Conservation (phyloP, 345 rosid species). For the Brassica carinata region DNA sequence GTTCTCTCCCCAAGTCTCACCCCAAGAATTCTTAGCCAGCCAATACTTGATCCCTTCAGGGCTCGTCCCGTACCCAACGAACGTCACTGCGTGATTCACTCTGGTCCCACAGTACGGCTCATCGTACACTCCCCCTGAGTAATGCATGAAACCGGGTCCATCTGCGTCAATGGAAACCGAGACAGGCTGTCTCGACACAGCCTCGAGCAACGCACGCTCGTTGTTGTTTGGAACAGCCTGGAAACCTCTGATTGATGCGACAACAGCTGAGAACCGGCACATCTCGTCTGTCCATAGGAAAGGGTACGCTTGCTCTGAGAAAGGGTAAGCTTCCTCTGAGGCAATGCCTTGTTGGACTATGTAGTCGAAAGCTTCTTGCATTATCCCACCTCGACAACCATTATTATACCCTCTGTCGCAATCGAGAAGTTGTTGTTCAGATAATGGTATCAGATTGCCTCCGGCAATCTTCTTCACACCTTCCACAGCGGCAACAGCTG, state of each 20-base stretch:
- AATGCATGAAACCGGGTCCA: conserved; percentile 41
- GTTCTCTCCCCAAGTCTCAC: conserved; percentile 6
- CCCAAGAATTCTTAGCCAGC: conserved; percentile 4
- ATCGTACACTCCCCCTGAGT: conserved; percentile 46
- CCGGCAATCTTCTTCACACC: conserved; percentile 45
- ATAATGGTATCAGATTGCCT: conserved; percentile 47
- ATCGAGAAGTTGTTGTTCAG: conserved; percentile 61
- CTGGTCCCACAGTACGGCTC: conserved; percentile 42
- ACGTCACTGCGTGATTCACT: conserved; percentile 51
- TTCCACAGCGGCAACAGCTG: conserved; percentile 58
- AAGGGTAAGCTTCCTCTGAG: conserved; percentile 51
- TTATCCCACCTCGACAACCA: conserved; percentile 50
- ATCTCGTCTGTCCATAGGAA: conserved; percentile 36
- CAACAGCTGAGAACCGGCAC: conserved; percentile 33
- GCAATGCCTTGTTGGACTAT: conserved; percentile 45
- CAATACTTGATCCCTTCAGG: conserved; percentile 20
- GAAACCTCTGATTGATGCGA: conserved; percentile 39
- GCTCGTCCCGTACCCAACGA: conserved; percentile 54
- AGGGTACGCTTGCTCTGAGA: conserved; percentile 47
- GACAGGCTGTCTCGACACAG: conserved; percentile 55
- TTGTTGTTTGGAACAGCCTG: conserved; percentile 42
- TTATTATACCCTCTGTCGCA: conserved; percentile 37
- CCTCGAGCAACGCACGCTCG: conserved; percentile 48
- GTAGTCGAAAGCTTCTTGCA: conserved; percentile 51
- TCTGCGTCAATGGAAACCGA: conserved; percentile 47